Base-by-base conservation (phyloP, 75 land plant genomes). In the Cunninghamia lanceolata region DNA sequence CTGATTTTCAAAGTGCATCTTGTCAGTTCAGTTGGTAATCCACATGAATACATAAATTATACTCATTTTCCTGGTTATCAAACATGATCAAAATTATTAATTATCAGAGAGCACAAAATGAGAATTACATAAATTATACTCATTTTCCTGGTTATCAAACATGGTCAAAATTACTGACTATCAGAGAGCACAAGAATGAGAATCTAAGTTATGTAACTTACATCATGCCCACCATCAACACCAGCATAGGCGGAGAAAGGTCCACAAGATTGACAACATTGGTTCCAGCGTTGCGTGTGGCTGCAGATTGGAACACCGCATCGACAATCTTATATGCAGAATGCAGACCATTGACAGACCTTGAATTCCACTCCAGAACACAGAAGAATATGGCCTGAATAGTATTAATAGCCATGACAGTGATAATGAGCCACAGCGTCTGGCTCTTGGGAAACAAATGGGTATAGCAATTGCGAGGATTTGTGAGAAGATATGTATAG, bases 201-300 rank as follows among this genome's bases (percentile, higher is more conserved):
- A 56, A 56, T 56, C 25, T 53, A 19, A 56, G 59, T 56, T 56
- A 56, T 56, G 19, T 0, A 32, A 78, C 91, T 86, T 71, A 90
- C 90, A 90, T 86, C 90, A 90, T 86, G 10, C 52, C 90, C 46
- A 73, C 46, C 52, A 79, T 85, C 40, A 90, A 83, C 75, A 90
- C 84, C 25, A 90, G 91, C 36, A 83, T 80, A 32, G 91, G 42
- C 4, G 91, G 85, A 6, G 91, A 86, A 28, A 90, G 81, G 38
- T 80, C 85, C 35, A 45, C 19, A 25, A 90, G 34, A 46, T 82
- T 46, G 40, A 90, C 53, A 46, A 88, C 74, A 75, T 90, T 88
- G 85, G 76, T 63, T 25, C 91, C 91, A 19, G 90, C 87, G 83
- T 82, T 90, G 35, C 91, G 74, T 15, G 90, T 88, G 53, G 80